Conservation (phyloP, 1,139 yeast genomes). For the Dujonia santamariae region DNA sequence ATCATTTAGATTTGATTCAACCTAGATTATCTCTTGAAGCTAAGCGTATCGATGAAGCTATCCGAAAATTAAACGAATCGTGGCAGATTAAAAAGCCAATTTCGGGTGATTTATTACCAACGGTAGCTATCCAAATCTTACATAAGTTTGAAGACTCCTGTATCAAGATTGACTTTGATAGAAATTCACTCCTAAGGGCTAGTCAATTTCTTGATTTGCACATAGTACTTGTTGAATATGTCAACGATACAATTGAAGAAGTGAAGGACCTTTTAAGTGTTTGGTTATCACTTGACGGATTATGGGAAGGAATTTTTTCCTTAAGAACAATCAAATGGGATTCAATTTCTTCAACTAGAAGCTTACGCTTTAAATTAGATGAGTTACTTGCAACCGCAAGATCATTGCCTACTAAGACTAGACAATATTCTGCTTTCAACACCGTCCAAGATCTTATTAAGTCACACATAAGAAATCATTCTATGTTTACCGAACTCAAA, state of each 20-base stretch:
- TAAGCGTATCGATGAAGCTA: slow-evolving; percentile 32
- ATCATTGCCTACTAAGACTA: slow-evolving; percentile 53
- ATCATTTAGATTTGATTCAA: slow-evolving; percentile 39
- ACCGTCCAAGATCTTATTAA: slow-evolving; percentile 50
- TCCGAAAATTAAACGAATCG: slow-evolving; percentile 21
- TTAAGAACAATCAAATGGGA: slow-evolving; percentile 51
- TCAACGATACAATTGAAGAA: slow-evolving; percentile 44
- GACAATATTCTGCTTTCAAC: slow-evolving; percentile 72
- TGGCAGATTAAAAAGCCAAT: slow-evolving; percentile 39
- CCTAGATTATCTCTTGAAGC: slow-evolving; percentile 43
- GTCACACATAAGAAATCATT: slow-evolving; percentile 33
- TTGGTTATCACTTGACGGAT: slow-evolving; percentile 61
- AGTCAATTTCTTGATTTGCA: slow-evolving; percentile 41
- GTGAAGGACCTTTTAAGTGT: slow-evolving; percentile 56
- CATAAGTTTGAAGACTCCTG: slow-evolving; percentile 35
- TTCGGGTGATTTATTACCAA: slow-evolving; percentile 38
- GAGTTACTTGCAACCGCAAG: slow-evolving; percentile 46
- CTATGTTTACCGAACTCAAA: slow-evolving; percentile 48
- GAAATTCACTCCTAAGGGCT: slow-evolving; percentile 36
- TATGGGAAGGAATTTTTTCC: slow-evolving; percentile 51
- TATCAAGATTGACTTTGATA: slow-evolving; percentile 16
- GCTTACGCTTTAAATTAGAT: slow-evolving; percentile 51
- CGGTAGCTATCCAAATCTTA: slow-evolving; percentile 48
- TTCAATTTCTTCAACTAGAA: slow-evolving; percentile 43
- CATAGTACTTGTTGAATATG: slow-evolving; percentile 22